Base-by-base conservation (phyloP, 176 grass and related monocot species). In the Oryza officinalis region DNA sequence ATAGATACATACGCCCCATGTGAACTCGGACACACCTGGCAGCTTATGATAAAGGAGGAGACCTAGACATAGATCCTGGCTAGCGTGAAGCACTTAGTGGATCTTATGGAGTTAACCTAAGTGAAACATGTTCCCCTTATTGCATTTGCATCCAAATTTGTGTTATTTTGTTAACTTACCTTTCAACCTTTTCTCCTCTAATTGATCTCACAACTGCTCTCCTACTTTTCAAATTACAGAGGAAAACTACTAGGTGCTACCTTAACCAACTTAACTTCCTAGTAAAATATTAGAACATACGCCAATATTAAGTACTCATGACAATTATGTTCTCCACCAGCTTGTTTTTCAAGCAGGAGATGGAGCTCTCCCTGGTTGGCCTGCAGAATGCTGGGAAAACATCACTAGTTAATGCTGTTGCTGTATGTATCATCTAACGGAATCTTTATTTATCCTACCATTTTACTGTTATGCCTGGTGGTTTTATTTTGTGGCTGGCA, bases 311-410 rank as follows among this genome's bases (percentile, higher is more conserved):
- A 22, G 22, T 61, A 13, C 52, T 79, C 44, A 41, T 45, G 17
- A 0, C 20, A 63, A 3, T 22, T 4, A 8, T 27, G 77, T 79
- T 49, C 4, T 32, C 0, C 79, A 88, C 76, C 89, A 99, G 97
- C 57, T 81, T 99, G 81, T 99, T 99, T 66, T 99, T 96, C 70
- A 99, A 99, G 78, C 97, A 99, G 84, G 97, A 96, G 89, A 99
- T 99, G 97, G 93, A 99, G 52, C 91, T 99, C 65, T 99, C 93
- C 57, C 79, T 99, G 77, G 85, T 99, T 65, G 97, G 97, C 13
- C 88, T 99, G 65, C 97, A 99, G 81, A 99, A 99, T 91, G 93
- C 93, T 44, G 93, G 97, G 76, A 99, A 99, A 71, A 99, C 97
- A 31, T 99, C 97, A 45, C 84, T 99, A 65, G 97, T 96, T 63